Conservation (phyloP, 148 eudicot species). For the Gaultheria prostrata region DNA sequence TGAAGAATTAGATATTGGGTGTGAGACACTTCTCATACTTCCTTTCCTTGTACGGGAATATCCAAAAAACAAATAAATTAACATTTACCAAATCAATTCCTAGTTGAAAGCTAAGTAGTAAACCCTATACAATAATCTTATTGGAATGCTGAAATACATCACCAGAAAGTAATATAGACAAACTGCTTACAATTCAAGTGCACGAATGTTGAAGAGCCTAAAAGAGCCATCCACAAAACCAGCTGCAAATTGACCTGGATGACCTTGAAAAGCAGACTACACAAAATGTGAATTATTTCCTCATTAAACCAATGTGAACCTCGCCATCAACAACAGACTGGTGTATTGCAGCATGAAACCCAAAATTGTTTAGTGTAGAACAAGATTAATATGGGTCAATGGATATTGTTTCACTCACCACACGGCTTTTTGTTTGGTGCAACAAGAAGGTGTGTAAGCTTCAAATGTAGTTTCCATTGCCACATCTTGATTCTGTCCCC, state of each 20-base stretch:
- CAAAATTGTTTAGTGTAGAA: background rate
- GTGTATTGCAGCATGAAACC: background rate
- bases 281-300: background rate
- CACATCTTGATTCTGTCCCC: no score
- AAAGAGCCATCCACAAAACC: slow-evolving; percentile 84
- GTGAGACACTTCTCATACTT: background rate
- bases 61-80: background rate
- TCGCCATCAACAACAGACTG: slow-evolving; percentile 11
- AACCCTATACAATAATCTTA: background rate
- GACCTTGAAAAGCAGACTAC: slow-evolving; percentile 93
- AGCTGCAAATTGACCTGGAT: no score
- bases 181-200: slow-evolving; percentile 73
- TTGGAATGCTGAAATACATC: background rate
- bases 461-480: no score
- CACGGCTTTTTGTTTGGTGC: background rate
- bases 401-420: no score
- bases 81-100: background rate
- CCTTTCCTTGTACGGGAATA: background rate
- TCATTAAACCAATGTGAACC: background rate
- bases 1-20: background rate
- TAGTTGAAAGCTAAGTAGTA: background rate
- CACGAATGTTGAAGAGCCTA: slow-evolving; percentile 73
- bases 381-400: background rate
- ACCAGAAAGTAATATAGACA: background rate
- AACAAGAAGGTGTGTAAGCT: no score